A percentile compares a stretch with the other conserved stretches of the same genome.
Evolutionary conservation across 2,329 filamentous ascomycete genomes (phyloP).

Genomic region (Phialophora macrospora): DNA sequence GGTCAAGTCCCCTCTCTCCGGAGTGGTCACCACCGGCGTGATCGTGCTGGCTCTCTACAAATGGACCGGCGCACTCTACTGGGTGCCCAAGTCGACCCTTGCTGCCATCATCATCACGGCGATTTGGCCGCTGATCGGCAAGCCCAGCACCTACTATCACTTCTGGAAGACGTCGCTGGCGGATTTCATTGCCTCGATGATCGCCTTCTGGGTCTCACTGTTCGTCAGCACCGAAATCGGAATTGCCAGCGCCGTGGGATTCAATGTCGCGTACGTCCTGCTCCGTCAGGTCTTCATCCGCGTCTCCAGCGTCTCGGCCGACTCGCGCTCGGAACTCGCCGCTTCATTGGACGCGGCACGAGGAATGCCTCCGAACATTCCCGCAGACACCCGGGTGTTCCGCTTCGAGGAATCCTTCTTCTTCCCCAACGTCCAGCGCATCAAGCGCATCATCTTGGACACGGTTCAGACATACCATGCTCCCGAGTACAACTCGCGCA

Average conservation of each 20-base stretch:
- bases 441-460: slow-evolving; percentile 58
- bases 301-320: slow-evolving; percentile 43
- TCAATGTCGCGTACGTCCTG: slow-evolving; percentile 66
- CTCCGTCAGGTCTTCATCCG: slow-evolving; percentile 63
- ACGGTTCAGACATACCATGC: slow-evolving; percentile 56
- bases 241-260: slow-evolving; percentile 64
- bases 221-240: slow-evolving; percentile 66
- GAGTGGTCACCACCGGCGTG: slow-evolving; percentile 64
- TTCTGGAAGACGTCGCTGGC: slow-evolving; percentile 69
- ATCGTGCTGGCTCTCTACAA: slow-evolving; percentile 67
- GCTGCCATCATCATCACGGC: slow-evolving; percentile 71
- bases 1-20: slow-evolving; percentile 66
- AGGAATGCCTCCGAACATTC: slow-evolving; percentile 39
- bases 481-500: slow-evolving; percentile 46
- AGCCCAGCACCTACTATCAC: slow-evolving; percentile 63
- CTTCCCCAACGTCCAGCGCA: slow-evolving; percentile 64
- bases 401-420: slow-evolving; percentile 63
- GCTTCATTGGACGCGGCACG: slow-evolving; percentile 39
- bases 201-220: slow-evolving; percentile 68
- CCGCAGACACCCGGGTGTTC: slow-evolving; percentile 61
- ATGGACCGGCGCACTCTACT: slow-evolving; percentile 65
- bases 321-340: slow-evolving; percentile 42
- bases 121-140: slow-evolving; percentile 65
- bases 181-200: slow-evolving; percentile 67
- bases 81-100: slow-evolving; percentile 69